Conservation (phyloP, 768 basidiomycete species). For the Mycena alexandri region DNA sequence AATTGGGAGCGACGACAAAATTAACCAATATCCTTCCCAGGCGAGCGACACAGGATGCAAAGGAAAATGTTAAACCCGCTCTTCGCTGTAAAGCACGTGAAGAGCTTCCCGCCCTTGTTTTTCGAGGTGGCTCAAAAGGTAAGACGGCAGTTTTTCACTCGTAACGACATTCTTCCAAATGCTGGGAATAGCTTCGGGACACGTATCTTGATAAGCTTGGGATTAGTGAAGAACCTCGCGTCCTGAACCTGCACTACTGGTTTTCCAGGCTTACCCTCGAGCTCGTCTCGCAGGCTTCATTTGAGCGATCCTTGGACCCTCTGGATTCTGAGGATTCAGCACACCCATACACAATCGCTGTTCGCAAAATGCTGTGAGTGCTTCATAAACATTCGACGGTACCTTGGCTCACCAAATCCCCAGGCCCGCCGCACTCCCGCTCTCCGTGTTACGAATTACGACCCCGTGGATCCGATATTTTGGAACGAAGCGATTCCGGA, state of each 20-base stretch:
- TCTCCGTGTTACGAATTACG: conserved; percentile 40
- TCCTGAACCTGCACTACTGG: conserved; percentile 40
- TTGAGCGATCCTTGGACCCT: conserved; percentile 39
- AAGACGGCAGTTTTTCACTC: conserved; percentile 12
- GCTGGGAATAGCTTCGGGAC: background rate
- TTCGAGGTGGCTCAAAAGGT: conserved; percentile 44
- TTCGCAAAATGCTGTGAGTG: conserved; percentile 29
- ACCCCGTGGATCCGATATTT: conserved; percentile 41
- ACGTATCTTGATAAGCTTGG: conserved; percentile 33
- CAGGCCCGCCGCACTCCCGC: conserved; percentile 42
- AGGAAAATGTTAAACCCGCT: conserved; percentile 50
- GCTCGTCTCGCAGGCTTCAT: conserved; percentile 39
- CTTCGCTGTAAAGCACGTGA: conserved; percentile 48
- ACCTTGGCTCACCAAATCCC: conserved; percentile 1
- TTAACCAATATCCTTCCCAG: conserved; percentile 26
- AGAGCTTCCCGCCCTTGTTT: conserved; percentile 46
- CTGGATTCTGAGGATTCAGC: conserved; percentile 29
- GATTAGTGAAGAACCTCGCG: conserved; percentile 25
- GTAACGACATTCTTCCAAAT: background rate
- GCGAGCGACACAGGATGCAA: conserved; percentile 46
- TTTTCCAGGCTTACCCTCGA: conserved; percentile 42
- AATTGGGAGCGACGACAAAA: background rate
- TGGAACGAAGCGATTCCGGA: conserved; percentile 43
- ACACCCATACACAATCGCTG: conserved; percentile 38
- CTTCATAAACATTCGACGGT: too few relatives aligned